A percentile compares a stretch with the other conserved stretches of the same genome.
These are phyloP conservation scores for Russula emetica DNA, from an alignment of 768 basidiomycete species.

Conservation along the genomic window DNA sequence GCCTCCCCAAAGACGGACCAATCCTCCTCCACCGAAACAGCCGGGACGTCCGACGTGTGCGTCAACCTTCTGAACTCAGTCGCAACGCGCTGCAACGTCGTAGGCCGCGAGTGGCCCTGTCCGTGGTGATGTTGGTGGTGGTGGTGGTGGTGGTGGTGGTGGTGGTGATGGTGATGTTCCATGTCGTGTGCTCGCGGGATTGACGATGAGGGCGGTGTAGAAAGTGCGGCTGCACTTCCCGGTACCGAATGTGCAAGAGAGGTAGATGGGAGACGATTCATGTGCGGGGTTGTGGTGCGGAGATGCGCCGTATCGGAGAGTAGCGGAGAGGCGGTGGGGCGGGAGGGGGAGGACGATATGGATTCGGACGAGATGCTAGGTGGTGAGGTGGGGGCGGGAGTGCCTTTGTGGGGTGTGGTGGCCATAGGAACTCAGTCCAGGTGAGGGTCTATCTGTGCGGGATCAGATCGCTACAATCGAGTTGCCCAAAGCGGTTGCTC, in stretches of 20 bases:
- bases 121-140: background rate
- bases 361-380: background rate
- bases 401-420: background rate
- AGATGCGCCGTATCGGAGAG: background rate
- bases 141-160: background rate
- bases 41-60: background rate
- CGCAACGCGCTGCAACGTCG: slow-evolving; percentile 19
- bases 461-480: no score
- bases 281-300: background rate
- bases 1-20: slow-evolving; percentile 26
- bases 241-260: background rate
- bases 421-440: no score
- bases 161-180: background rate
- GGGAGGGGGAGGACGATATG: background rate
- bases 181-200: background rate
- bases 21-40: slow-evolving; percentile 12
- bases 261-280: background rate
- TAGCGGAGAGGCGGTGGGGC: background rate
- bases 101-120: background rate
- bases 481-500: no score
- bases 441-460: no score
- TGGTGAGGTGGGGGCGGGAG: no score
- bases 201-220: background rate
- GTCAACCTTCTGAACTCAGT: slow-evolving; percentile 9
- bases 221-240: background rate